These are phyloP conservation scores for Pisolithus marmoratus DNA, from an alignment of 768 basidiomycete species.

Conservation along the genomic window DNA sequence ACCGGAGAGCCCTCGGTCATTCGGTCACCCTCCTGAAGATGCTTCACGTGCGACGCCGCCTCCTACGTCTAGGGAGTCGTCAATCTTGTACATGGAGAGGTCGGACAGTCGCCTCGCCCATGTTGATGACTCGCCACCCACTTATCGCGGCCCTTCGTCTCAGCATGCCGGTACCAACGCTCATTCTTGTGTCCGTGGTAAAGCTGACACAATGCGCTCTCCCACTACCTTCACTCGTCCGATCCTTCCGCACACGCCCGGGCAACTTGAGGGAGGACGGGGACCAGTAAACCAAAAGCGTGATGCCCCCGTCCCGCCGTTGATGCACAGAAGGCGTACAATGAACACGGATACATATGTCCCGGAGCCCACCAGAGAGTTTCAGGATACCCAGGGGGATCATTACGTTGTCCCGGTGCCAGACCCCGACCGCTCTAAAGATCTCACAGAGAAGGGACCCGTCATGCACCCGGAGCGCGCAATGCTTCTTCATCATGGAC, in stretches of 20 bases:
- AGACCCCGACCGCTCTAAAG: constrained; percentile 5
- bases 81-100: constrained; percentile 13
- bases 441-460: constrained; percentile 5
- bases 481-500: constrained; percentile 23
- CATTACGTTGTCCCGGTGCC: constrained; percentile 1
- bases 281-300: constrained; percentile 2
- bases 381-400: constrained; percentile 8
- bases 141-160: constrained; percentile 10
- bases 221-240: not conserved
- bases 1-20: constrained; percentile 11
- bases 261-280: constrained; percentile 1
- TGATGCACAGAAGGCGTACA: constrained; percentile 2
- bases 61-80: constrained; percentile 27
- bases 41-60: constrained; percentile 21
- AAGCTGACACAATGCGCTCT: not conserved
- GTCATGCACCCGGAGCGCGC: constrained; percentile 29
- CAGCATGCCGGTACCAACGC: constrained; percentile 6
- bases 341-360: constrained; percentile 8
- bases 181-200: constrained; percentile 1
- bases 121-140: not conserved
- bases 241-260: not conserved
- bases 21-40: constrained; percentile 10
- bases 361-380: constrained; percentile 4
- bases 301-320: not conserved
- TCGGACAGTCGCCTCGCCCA: constrained; percentile 3